Base-by-base conservation (phyloP, 441 rosid species). In the Adansonia grandidieri region DNA sequence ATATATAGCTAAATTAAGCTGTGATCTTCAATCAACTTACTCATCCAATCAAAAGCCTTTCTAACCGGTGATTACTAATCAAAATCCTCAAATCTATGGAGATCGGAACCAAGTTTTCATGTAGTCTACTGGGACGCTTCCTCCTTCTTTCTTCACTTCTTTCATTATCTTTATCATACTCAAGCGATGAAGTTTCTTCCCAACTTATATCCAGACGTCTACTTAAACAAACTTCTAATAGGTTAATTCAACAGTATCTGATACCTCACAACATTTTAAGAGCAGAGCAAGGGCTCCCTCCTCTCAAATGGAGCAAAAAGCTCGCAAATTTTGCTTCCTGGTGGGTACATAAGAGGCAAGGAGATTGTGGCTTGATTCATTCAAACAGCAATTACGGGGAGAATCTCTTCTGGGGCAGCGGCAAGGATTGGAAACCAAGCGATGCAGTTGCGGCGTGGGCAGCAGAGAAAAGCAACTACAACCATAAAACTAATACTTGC, bases 341-440 rank as follows among this genome's bases (percentile, higher is more conserved):
- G 78, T 86, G 93, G 91, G 87, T 87, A 0, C 54, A 51, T 69
- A 81, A 73, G 8, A 75, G 89, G 9, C 84, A 37, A 24, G 79
- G 75, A 48, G 93, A 91, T 13, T 91, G 92, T 17, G 77, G 78
- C 0, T 79, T 91, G 79, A 22, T 87, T 32, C 93, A 90, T 80
- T 90, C 93, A 0, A 73, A 77, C 0, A 75, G 88, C 74, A 20
- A 86, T 50, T 90, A 89, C 14, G 93, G 92, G 0, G 91, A 87
- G 75, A 91, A 87, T 77, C 82, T 88, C 20, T 88, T 90, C 20
- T 87, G 93, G 92, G 95, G 90, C 0, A 82, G 87, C 51, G 92
- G 91, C 14, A 78, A 74, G 40, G 83, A 79, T 5, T 91, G 96
- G 93, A 84, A 66, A 9, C 81, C 88, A 0, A 56, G 42, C 0